Percentiles rank a stretch among this genome's conserved stretches.
Conservation (phyloP, 352 stramenopile species). For the Aphanomyces astaci region DNA sequence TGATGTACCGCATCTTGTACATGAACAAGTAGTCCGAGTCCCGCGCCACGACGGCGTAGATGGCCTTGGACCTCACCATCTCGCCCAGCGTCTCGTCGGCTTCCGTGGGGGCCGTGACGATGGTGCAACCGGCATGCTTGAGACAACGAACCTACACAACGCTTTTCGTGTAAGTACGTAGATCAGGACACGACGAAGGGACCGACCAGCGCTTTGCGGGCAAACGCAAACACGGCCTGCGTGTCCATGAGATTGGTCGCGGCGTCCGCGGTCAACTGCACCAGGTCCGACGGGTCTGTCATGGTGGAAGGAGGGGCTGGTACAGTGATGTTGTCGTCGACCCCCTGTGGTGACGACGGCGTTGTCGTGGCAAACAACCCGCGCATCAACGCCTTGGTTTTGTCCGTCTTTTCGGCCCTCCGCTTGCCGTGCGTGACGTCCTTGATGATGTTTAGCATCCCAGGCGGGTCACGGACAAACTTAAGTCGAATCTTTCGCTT, state of each 20-base stretch:
- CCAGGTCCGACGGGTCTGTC: not conserved
- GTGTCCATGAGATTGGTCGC: conserved; percentile 10
- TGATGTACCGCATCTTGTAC: conserved; percentile 73
- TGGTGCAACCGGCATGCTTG: conserved; percentile 15
- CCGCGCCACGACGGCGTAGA: conserved; percentile 60
- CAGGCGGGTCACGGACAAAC: conserved; percentile 66
- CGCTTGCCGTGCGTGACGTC: conserved; percentile 43
- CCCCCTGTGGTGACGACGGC: not conserved
- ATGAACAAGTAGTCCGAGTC: conserved; percentile 89
- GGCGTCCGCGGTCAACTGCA: conserved; percentile 23
- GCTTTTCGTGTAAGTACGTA: not conserved
- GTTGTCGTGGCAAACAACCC: conserved; percentile 28
- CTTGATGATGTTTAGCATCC: conserved; percentile 74
- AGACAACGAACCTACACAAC: conserved; percentile 15
- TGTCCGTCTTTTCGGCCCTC: conserved; percentile 42
- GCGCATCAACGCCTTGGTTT: conserved; percentile 34
- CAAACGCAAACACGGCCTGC: conserved; percentile 65
- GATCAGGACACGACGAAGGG: conserved; percentile 47
- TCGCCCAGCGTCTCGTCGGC: conserved; percentile 70
- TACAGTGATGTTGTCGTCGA: not conserved
- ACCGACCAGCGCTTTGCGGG: conserved; percentile 53
- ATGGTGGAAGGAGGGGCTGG: too few species aligned
- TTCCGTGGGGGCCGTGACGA: conserved; percentile 54
- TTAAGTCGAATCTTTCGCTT: conserved; percentile 41
- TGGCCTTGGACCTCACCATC: conserved; percentile 41